Evolutionary conservation across 495 filamentous ascomycete species (phyloP).

Genomic region (Letharia lupina): DNA sequence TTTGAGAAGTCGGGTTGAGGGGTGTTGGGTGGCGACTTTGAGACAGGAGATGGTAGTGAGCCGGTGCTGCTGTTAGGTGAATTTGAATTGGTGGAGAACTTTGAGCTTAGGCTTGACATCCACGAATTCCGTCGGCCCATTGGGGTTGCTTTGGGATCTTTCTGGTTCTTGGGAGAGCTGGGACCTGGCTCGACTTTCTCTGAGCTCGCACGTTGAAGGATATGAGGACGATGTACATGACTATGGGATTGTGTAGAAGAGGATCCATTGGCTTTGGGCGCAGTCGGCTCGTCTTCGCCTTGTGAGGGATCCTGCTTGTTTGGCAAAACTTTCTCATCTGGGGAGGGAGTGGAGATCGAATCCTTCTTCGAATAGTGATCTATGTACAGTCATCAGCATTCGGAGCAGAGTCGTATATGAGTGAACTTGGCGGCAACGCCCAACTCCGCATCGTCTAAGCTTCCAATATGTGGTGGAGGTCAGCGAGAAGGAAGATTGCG

Average conservation of each 20-base stretch:
- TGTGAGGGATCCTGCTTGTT: constrained; percentile 2
- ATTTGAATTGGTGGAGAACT: constrained; percentile 66
- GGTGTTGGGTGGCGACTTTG: constrained; percentile 39
- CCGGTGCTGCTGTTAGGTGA: constrained; percentile 38
- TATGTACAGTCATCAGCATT: constrained; percentile 1
- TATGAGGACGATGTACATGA: constrained; percentile 24
- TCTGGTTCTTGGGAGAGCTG: constrained; percentile 27
- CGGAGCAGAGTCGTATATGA: neutral
- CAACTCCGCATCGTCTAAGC: neutral
- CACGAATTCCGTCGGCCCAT: constrained; percentile 64
- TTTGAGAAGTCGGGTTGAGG: constrained; percentile 39
- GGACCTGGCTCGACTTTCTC: constrained; percentile 25
- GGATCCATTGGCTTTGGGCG: constrained; percentile 14
- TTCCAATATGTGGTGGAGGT: neutral
- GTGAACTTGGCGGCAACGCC: neutral
- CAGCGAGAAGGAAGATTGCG: constrained; percentile 22
- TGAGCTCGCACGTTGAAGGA: constrained; percentile 22
- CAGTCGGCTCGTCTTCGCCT: constrained; percentile 6
- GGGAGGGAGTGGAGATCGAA: neutral
- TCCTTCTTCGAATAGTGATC: constrained; percentile 17
- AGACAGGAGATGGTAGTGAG: constrained; percentile 33
- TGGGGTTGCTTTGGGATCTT: constrained; percentile 30
- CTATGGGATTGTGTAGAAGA: constrained; percentile 10
- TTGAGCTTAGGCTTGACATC: constrained; percentile 87
- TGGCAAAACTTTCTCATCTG: constrained; percentile 5